phyloP scores from a whole-genome alignment of 345 rosid genomes.

The Aurinia saxatilis region DNA sequence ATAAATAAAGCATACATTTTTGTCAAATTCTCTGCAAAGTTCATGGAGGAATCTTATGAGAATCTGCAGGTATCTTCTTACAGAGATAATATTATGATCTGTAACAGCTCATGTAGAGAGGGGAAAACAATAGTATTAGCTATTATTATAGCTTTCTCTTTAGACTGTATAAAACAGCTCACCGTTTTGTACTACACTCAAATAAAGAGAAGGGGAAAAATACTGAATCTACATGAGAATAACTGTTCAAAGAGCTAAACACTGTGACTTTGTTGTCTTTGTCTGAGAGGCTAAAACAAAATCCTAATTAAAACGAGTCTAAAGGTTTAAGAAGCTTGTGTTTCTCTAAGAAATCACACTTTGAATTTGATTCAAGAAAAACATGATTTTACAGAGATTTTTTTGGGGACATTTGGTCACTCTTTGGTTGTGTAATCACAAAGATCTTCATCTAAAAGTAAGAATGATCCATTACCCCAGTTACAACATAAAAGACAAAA shows the following conservation, averaged over 20 bases:
- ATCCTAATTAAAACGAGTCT: neutral
- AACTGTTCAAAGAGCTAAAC: constrained; percentile 10
- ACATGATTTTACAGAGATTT: neutral
- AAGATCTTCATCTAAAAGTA: constrained; percentile 5
- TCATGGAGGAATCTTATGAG: constrained; percentile 19
- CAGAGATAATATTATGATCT: neutral
- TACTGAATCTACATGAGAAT: constrained; percentile 15
- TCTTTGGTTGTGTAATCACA: constrained; percentile 13
- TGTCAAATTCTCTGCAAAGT: constrained; percentile 19
- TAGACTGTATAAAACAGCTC: constrained; percentile 13
- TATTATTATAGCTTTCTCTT: neutral
- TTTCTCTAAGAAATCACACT: neutral
- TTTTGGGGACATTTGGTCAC: neutral
- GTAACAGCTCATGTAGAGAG: constrained; percentile 1
- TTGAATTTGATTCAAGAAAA: constrained; percentile 4
- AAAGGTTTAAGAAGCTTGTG: neutral
- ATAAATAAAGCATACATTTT: neutral
- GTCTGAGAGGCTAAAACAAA: neutral
- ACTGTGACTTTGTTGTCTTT: constrained; percentile 10
- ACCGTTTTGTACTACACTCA: neutral
- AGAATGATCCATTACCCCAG: constrained; percentile 5
- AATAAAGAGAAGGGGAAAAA: neutral
- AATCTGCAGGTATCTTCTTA: constrained; percentile 18
- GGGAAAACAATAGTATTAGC: constrained; percentile 10
- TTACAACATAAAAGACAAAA: constrained; percentile 17